Evolutionary conservation across 2,329 filamentous ascomycete species (phyloP).

Genomic region (Zymoseptoria brevis): DNA sequence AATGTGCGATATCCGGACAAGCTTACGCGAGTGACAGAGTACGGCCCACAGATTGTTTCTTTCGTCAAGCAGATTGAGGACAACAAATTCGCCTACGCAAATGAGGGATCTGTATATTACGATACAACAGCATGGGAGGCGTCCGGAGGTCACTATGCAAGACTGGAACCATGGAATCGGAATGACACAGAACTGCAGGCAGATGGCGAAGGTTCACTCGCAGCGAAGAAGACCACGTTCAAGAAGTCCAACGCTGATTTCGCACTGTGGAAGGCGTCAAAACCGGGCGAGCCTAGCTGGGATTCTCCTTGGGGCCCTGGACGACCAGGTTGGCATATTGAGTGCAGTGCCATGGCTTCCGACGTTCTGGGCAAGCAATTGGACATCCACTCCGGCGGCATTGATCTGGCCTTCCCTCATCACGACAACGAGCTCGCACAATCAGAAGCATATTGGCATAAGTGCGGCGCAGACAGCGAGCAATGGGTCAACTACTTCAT

Average conservation of each 20-base stretch:
- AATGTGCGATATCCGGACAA: constrained; percentile 79
- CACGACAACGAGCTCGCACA: constrained; percentile 91
- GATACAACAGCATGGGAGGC: constrained; percentile 82
- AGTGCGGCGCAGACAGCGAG: constrained; percentile 31
- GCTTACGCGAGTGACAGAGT: constrained; percentile 86
- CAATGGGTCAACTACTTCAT: constrained; percentile 96
- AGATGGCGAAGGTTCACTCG: constrained; percentile 80
- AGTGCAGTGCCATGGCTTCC: constrained; percentile 93
- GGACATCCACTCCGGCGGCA: constrained; percentile 88
- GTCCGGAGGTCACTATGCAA: constrained; percentile 75
- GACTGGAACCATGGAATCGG: constrained; percentile 75
- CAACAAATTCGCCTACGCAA: constrained; percentile 74
- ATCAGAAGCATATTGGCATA: constrained; percentile 71
- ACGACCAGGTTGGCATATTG: constrained; percentile 91
- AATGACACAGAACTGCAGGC: constrained; percentile 76
- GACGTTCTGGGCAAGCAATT: constrained; percentile 76
- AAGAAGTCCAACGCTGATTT: constrained; percentile 81
- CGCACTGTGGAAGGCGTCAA: constrained; percentile 87
- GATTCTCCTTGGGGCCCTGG: constrained; percentile 79
- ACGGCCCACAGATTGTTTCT: constrained; percentile 74
- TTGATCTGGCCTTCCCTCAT: constrained; percentile 85
- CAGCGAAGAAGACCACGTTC: constrained; percentile 43
- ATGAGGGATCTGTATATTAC: constrained; percentile 77
- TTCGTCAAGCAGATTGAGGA: constrained; percentile 77
- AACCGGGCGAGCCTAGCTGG: constrained; percentile 88